Percentiles rank a stretch among this genome's conserved stretches.
These are phyloP conservation scores for Trichoderma sp. DNA, from an alignment of 2,329 filamentous ascomycete species.

Conservation along the genomic window DNA sequence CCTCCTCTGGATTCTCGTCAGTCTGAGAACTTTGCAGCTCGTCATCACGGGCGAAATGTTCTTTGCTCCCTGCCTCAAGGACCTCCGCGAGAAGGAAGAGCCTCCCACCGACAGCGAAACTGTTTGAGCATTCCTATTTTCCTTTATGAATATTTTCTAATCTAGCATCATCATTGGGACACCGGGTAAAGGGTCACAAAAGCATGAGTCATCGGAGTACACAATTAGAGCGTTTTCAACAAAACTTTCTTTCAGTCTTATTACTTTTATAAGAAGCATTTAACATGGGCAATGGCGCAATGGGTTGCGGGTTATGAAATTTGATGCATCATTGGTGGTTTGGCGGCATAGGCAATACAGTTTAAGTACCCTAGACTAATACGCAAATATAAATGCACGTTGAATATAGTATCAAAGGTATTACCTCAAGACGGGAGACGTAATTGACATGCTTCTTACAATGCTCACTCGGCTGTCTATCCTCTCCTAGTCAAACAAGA, in stretches of 20 bases:
- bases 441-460: background rate
- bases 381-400: background rate
- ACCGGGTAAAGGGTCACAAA: background rate
- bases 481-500: background rate
- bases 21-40: slow-evolving; percentile 40
- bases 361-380: background rate
- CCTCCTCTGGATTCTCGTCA: slow-evolving; percentile 46
- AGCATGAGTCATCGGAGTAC: background rate
- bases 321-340: too few species aligned
- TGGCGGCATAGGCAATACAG: background rate
- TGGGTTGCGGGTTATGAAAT: background rate
- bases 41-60: slow-evolving; percentile 46
- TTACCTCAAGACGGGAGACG: background rate
- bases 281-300: background rate
- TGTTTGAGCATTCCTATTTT: background rate
- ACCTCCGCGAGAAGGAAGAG: slow-evolving; percentile 38
- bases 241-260: background rate
- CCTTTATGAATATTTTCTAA: background rate
- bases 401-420: background rate
- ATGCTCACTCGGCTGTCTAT: background rate
- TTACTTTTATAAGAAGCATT: background rate
- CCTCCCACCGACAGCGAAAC: slow-evolving; percentile 23
- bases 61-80: slow-evolving; percentile 46
- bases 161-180: background rate
- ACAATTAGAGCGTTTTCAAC: background rate